phyloP scores from a whole-genome alignment of 228 moss, liverwort and hornwort species.

The Sphagnum fallax region DNA sequence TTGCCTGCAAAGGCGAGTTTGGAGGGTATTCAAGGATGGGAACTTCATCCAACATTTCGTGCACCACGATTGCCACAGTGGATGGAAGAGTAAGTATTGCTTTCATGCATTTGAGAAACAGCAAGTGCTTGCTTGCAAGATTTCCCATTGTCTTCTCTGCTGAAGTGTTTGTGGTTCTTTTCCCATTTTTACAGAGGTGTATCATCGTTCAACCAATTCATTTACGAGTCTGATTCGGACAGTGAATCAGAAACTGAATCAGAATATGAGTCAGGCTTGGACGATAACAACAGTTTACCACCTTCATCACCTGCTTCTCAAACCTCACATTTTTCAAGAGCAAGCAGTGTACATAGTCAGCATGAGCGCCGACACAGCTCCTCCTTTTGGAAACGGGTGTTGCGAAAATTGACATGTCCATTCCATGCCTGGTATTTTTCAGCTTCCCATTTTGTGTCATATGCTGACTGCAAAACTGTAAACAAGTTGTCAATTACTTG shows the following conservation, averaged over 20 bases:
- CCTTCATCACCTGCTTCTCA: slow-evolving; percentile 69
- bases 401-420: slow-evolving; percentile 62
- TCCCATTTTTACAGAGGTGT: slow-evolving; percentile 55
- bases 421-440: slow-evolving; percentile 32
- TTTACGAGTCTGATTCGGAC: slow-evolving; percentile 72
- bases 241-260: slow-evolving; percentile 49
- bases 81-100: slow-evolving; percentile 82
- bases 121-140: neutral
- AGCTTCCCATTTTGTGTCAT: too few relatives aligned
- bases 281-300: slow-evolving; percentile 50
- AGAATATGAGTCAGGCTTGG: slow-evolving; percentile 54
- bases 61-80: slow-evolving; percentile 77
- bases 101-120: neutral
- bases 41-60: slow-evolving; percentile 73
- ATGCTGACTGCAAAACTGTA: too few relatives aligned
- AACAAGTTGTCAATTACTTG: too few relatives aligned
- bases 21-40: slow-evolving; percentile 96
- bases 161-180: neutral
- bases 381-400: slow-evolving; percentile 31
- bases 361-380: slow-evolving; percentile 38
- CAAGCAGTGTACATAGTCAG: slow-evolving; percentile 37
- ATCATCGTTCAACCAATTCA: slow-evolving; percentile 83
- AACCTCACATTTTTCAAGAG: slow-evolving; percentile 50
- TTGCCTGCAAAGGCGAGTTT: slow-evolving; percentile 67
- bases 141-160: too few relatives aligned